Base-by-base conservation (phyloP, 1,139 yeast genomes). In the Suhomyces terraborum region DNA sequence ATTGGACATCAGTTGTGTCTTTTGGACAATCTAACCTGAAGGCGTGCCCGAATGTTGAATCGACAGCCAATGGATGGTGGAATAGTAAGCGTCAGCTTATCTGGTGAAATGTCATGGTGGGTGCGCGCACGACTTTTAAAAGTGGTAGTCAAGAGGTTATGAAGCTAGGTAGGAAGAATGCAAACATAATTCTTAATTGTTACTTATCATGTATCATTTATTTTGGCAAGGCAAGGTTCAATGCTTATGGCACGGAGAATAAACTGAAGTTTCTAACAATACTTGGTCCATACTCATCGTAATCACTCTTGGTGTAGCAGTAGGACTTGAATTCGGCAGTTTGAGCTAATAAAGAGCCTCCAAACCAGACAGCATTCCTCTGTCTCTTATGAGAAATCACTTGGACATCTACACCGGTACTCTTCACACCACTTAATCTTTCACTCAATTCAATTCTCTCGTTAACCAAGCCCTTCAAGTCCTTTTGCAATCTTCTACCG, bases 341-440 rank as follows among this genome's bases (percentile, higher is more conserved):
- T 68, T 91, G 98, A 1, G 99, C 98, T 61, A 94, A 77, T 54
- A 94, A 73, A 16, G 96, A 87, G 50, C 98, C 99, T 54, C 99
- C 99, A 62, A 91, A 94, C 98, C 98, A 94, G 45, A 94, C 99
- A 7, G 99, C 99, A 59, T 93, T 88, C 62, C 96, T 80, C 72
- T 94, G 99, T 68, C 94, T 87, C 73, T 93, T 89, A 70, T 94
- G 99, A 19, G 95, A 82, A 53, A 94, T 91, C 48, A 94, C 99
- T 69, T 88, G 95, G 42, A 94, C 99, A 45, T 91, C 96, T 36
- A 94, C 93, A 59, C 98, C 98, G 24, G 95, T 87, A 38, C 95
- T 84, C 66, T 84, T 88, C 23, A 91, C 86, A 22, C 88, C 88
- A 55, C 93, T 83, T 48, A 82, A 69, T 54, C 73, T 71, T 66